Evolutionary conservation across 306 rosid genomes (phyloP).

Genomic region (Canavalia gladiata): DNA sequence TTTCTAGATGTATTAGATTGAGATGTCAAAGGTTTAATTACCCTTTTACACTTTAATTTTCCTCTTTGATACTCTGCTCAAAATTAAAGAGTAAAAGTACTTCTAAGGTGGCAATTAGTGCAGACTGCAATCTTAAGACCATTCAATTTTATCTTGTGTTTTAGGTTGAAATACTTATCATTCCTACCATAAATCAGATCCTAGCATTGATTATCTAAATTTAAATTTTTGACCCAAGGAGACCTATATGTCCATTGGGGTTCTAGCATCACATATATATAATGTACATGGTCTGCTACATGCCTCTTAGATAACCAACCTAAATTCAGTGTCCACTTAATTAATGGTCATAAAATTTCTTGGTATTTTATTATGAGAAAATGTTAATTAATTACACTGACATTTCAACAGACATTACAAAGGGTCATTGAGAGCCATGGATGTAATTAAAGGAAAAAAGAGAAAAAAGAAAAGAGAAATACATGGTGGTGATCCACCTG

Average conservation of each 20-base stretch:
- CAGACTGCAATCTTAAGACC: background rate
- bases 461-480: background rate
- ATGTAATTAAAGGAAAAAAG: background rate
- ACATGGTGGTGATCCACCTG: background rate
- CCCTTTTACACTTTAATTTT: background rate
- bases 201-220: background rate
- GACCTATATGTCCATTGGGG: background rate
- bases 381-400: background rate
- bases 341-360: background rate
- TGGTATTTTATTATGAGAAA: background rate
- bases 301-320: constrained; percentile 18
- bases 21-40: background rate
- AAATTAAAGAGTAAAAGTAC: background rate
- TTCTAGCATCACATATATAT: background rate
- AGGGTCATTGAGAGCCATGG: background rate
- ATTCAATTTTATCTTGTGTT: constrained; percentile 9
- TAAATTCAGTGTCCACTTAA: background rate
- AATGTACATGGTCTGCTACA: background rate
- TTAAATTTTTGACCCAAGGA: background rate
- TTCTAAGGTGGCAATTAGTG: background rate
- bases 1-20: background rate
- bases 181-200: constrained; percentile 7
- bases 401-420: background rate
- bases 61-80: background rate
- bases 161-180: constrained; percentile 22